These are phyloP conservation scores for Exophiala xenobiotica DNA, from an alignment of 2,329 filamentous ascomycete genomes.

Conservation along the genomic window DNA sequence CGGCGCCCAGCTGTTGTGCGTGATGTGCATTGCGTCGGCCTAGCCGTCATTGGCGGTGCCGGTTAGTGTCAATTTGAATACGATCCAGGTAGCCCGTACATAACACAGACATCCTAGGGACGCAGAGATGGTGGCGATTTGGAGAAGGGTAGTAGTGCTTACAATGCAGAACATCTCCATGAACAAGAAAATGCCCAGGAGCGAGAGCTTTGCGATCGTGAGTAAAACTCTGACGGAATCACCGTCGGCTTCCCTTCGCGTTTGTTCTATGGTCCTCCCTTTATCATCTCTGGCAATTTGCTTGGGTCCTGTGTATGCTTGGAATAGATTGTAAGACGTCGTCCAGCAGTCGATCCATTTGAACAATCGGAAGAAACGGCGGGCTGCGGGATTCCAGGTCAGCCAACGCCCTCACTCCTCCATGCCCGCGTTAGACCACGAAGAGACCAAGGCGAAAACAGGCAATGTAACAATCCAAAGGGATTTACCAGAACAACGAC, in stretches of 20 bases:
- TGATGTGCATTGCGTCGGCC: slow-evolving; percentile 53
- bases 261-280: too few species aligned
- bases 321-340: slow-evolving; percentile 47
- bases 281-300: slow-evolving; percentile 23
- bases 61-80: neutral
- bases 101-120: neutral
- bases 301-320: slow-evolving; percentile 9
- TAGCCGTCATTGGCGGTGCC: slow-evolving; percentile 34
- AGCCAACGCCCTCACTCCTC: neutral
- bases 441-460: too few species aligned
- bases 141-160: too few species aligned
- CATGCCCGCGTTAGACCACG: too few species aligned
- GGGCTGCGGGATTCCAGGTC: slow-evolving; percentile 36
- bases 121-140: slow-evolving; percentile 30
- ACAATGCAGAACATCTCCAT: slow-evolving; percentile 65
- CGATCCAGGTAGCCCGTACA: neutral
- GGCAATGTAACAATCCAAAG: too few species aligned
- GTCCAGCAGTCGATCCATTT: slow-evolving; percentile 64
- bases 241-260: too few species aligned
- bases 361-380: slow-evolving; percentile 67
- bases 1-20: slow-evolving; percentile 44
- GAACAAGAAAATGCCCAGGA: slow-evolving; percentile 65
- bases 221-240: slow-evolving; percentile 46
- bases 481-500: too few species aligned
- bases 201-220: slow-evolving; percentile 57